These are phyloP conservation scores for Penicillium riverlandense DNA, from an alignment of 495 filamentous ascomycete species.

Conservation along the genomic window DNA sequence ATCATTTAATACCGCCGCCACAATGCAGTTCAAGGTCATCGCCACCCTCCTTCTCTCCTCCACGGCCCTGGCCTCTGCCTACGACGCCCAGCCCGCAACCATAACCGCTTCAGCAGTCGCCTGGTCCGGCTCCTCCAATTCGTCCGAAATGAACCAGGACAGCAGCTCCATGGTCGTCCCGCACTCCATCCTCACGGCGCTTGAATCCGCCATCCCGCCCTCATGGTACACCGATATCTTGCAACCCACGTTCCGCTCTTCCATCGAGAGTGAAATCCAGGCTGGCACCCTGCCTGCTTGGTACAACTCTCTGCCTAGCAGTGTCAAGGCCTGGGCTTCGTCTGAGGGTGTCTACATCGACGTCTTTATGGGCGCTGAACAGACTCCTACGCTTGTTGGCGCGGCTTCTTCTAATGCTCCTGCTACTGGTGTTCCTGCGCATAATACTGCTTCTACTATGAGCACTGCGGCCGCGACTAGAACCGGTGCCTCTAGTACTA, in stretches of 20 bases:
- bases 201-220: constrained; percentile 15
- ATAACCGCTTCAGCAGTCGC: too few species aligned
- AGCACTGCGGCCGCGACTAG: too few species aligned
- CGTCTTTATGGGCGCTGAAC: background rate
- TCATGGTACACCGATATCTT: constrained; percentile 7
- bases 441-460: too few species aligned
- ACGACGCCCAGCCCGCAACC: background rate
- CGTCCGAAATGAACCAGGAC: constrained; percentile 1
- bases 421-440: background rate
- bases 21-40: constrained; percentile 17
- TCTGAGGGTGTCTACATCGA: background rate
- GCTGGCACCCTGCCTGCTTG: constrained; percentile 16
- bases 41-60: constrained; percentile 9
- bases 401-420: background rate
- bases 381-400: background rate
- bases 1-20: too few species aligned
- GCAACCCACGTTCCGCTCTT: constrained; percentile 2
- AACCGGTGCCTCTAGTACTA: constrained; percentile 7
- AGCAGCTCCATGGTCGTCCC: background rate
- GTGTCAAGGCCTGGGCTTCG: constrained; percentile 18
- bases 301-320: constrained; percentile 18
- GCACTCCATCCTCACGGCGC: constrained; percentile 11
- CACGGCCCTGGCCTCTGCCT: constrained; percentile 11
- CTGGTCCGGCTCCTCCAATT: constrained; percentile 10
- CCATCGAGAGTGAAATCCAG: constrained; percentile 3